Evolutionary conservation across 2,329 filamentous ascomycete species (phyloP).

Genomic region (Aspergillus tubingensis): DNA sequence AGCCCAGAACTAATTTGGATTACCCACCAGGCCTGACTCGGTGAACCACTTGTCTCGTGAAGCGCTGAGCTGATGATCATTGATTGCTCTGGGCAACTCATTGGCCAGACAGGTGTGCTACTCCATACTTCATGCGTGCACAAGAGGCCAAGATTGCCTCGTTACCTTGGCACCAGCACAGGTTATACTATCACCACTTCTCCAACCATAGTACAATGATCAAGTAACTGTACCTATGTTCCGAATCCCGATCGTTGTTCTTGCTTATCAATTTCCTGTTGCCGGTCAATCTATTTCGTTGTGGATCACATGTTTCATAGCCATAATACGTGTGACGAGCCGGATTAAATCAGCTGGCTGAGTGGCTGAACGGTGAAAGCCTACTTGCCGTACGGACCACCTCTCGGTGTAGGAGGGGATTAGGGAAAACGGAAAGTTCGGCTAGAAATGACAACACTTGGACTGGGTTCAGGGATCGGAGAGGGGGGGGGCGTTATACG

Average conservation of each 20-base stretch:
- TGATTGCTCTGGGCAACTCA: not conserved
- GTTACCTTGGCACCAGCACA: not conserved
- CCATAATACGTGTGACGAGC: slow-evolving; percentile 2
- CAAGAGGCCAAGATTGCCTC: not conserved
- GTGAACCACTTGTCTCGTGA: not conserved
- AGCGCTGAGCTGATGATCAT: not conserved
- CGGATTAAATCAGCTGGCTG: not conserved
- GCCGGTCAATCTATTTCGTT: slow-evolving; percentile 2
- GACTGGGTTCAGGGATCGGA: slow-evolving; percentile 4
- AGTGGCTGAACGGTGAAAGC: not conserved
- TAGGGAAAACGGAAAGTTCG: slow-evolving; percentile 14
- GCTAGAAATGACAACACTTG: slow-evolving; percentile 14
- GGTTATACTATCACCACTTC: not conserved
- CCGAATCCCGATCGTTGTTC: not conserved
- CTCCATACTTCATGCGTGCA: not conserved
- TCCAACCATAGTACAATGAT: not conserved
- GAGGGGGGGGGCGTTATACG: not conserved
- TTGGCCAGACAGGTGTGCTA: not conserved
- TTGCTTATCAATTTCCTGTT: not conserved
- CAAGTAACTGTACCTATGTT: no score
- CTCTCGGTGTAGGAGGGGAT: not conserved
- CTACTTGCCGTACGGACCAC: not conserved
- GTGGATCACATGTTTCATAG: slow-evolving; percentile 11
- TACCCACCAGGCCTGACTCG: not conserved
- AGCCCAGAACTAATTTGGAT: not conserved